Percentiles rank a stretch among this genome's conserved stretches.
These are phyloP conservation scores for Crepidotus variabilis DNA, from an alignment of 768 basidiomycete genomes.

Conservation along the genomic window DNA sequence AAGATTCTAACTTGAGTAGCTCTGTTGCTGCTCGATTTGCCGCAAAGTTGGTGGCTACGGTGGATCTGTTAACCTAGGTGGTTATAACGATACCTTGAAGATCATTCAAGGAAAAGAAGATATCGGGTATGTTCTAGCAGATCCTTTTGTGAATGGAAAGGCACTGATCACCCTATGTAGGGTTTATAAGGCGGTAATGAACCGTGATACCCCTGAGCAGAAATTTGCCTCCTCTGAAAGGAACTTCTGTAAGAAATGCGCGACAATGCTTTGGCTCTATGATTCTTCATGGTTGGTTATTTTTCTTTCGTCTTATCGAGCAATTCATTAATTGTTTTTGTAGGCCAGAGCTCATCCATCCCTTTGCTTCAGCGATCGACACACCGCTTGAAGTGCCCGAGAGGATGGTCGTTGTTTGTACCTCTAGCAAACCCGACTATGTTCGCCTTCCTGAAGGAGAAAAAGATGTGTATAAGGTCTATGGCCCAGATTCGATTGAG, in stretches of 20 bases:
- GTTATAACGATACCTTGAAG: constrained; percentile 43
- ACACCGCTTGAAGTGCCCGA: constrained; percentile 47
- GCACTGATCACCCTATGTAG: constrained; percentile 26
- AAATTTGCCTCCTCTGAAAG: constrained; percentile 49
- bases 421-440: constrained; percentile 45
- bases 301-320: neutral
- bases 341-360: constrained; percentile 65
- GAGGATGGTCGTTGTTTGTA: constrained; percentile 31
- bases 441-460: constrained; percentile 60
- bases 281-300: constrained; percentile 45
- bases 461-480: constrained; percentile 43
- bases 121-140: constrained; percentile 36
- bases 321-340: neutral
- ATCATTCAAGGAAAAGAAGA: constrained; percentile 50
- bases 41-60: constrained; percentile 66
- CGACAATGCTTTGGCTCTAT: constrained; percentile 65
- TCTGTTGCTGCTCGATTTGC: constrained; percentile 68
- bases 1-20: constrained; percentile 23
- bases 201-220: constrained; percentile 51
- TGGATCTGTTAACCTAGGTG: constrained; percentile 67
- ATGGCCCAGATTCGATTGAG: constrained; percentile 46
- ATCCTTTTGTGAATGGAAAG: neutral
- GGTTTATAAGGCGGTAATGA: constrained; percentile 58
- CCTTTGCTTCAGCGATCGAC: constrained; percentile 67
- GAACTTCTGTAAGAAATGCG: constrained; percentile 61